These are phyloP conservation scores for Aristolochia californica DNA, from an alignment of 164 flowering plant genomes.

Conservation along the genomic window DNA sequence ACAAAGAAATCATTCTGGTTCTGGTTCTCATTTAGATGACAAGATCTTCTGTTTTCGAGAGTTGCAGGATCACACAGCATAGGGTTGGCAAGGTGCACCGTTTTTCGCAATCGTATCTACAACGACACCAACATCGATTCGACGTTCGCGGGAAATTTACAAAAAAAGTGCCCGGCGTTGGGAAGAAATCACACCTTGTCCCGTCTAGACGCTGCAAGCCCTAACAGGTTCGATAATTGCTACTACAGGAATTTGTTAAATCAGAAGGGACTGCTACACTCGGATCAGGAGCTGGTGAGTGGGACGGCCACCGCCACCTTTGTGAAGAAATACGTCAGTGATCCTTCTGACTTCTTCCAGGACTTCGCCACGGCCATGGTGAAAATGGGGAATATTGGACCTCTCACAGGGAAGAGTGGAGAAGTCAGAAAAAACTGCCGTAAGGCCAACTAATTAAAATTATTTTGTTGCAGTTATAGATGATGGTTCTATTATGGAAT, in stretches of 20 bases:
- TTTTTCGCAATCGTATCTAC: slow-evolving; percentile 47
- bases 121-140: slow-evolving; percentile 55
- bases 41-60: slow-evolving; percentile 10
- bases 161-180: slow-evolving; percentile 34
- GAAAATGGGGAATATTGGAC: background rate
- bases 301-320: slow-evolving; percentile 26
- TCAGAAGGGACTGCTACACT: slow-evolving; percentile 43
- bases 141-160: slow-evolving; percentile 30
- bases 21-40: background rate
- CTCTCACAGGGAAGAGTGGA: background rate
- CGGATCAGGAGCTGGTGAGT: slow-evolving; percentile 52
- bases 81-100: slow-evolving; percentile 61
- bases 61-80: slow-evolving; percentile 22
- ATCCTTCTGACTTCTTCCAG: background rate
- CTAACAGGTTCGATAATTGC: slow-evolving; percentile 33
- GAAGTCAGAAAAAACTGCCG: background rate
- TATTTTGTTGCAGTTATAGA: too few relatives aligned
- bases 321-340: slow-evolving; percentile 10
- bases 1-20: background rate
- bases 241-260: slow-evolving; percentile 40
- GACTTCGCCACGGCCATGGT: background rate
- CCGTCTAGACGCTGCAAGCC: slow-evolving; percentile 42
- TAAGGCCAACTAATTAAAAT: background rate
- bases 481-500: too few relatives aligned
- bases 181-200: slow-evolving; percentile 46